These are phyloP conservation scores for Botrytis fragariae DNA, from an alignment of 2,329 filamentous ascomycete genomes.

Conservation along the genomic window DNA sequence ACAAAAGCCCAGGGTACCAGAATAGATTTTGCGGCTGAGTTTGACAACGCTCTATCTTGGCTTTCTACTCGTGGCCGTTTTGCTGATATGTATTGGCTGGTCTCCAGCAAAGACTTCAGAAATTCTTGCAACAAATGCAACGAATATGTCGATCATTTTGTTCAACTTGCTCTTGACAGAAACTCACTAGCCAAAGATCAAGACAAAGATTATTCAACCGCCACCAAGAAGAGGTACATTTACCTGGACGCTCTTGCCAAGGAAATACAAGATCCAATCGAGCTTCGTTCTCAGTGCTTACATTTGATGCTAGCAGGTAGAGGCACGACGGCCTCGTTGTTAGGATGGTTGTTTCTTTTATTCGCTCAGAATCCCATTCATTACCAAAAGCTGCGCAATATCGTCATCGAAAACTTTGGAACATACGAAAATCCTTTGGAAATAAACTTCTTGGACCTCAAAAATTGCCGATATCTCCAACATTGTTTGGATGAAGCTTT, in stretches of 20 bases:
- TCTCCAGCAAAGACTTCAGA: slow-evolving; percentile 37
- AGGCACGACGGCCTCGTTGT: slow-evolving; percentile 43
- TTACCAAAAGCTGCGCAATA: slow-evolving; percentile 34
- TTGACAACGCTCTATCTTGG: slow-evolving; percentile 3
- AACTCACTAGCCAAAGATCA: slow-evolving; percentile 28
- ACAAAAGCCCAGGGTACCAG: no score
- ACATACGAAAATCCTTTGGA: slow-evolving; percentile 44
- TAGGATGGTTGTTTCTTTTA: slow-evolving; percentile 38
- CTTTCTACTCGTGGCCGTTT: neutral
- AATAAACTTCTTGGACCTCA: slow-evolving; percentile 49
- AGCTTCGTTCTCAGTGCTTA: slow-evolving; percentile 46
- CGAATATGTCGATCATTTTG: slow-evolving; percentile 47
- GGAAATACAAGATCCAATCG: slow-evolving; percentile 44
- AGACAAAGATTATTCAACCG: slow-evolving; percentile 39
- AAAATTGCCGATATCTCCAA: slow-evolving; percentile 52
- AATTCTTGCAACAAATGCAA: slow-evolving; percentile 36
- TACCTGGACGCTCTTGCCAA: slow-evolving; percentile 47
- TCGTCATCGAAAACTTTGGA: slow-evolving; percentile 28
- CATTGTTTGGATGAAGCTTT: slow-evolving; percentile 53
- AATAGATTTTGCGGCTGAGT: neutral
- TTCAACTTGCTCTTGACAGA: slow-evolving; percentile 31
- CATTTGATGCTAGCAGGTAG: slow-evolving; percentile 42
- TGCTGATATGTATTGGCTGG: slow-evolving; percentile 27
- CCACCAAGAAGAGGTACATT: slow-evolving; percentile 44
- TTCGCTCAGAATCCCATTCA: slow-evolving; percentile 34